Base-by-base conservation (phyloP, 371 early-diverging fungal species). In the Syncephalastrum sp. region DNA sequence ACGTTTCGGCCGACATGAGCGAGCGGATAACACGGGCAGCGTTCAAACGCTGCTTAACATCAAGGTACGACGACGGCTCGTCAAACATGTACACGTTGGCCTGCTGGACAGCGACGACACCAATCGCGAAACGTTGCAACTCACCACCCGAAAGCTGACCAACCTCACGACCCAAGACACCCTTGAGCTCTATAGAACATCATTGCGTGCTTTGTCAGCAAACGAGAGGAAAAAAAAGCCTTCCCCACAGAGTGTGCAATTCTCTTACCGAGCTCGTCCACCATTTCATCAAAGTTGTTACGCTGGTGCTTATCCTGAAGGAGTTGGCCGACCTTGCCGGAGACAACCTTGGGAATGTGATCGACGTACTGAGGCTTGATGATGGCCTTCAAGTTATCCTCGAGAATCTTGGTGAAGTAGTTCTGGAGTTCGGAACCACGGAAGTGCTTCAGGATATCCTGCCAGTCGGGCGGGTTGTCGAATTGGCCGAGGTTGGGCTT, bases 41-140 rank as follows among this genome's bases (percentile, higher is more conserved):
- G 58, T 95, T 95, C 70, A 99, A 78, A 81, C 99, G 92, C 82
- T 99, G 99, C 89, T 98, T 98, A 49, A 99, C 99, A 83, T 99
- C 99, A 65, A 99, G 82, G 72, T 97, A 99, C 52, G 93, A 92
- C 25, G 99, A 97, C 53, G 99, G 99, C 79, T 99, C 99, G 75
- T 99, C 99, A 77, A 99, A 98, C 95, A 99, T 98, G 80, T 97
- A 99, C 75, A 99, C 92, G 75, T 99, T 94, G 25, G 96, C 96
- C 25, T 86, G 65, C 73, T 95, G 93, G 57, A 98, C 87, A 57
- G 87, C 85, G 5, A 94, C 87, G 42, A 95, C 81, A 45, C 92
- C 96, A 76, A 99, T 98, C 61, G 97, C 95, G 72, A 99, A 97
- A 67, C 99, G 91, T 81, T 99, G 99, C 70, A 99, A 82, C 82